Evolutionary conservation across 1,139 yeast species (phyloP), one percentile per base, ranked within the genome.

Genomic region (Zygotorulaspora mrakii): DNA sequence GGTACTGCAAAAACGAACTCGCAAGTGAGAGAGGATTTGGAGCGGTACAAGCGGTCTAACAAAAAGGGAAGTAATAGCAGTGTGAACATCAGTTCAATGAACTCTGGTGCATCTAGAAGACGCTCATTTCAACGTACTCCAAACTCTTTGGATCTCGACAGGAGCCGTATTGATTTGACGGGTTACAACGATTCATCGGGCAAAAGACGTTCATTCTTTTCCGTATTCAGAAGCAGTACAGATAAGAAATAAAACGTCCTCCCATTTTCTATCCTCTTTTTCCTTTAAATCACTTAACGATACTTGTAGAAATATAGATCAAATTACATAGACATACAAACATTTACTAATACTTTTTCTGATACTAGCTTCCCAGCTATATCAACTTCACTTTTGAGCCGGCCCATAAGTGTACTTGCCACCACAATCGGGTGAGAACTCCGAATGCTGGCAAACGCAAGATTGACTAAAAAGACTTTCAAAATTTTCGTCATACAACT

Each of bases 121-220:
- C 45, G 48, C 25, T 52, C 59, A 1, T 47, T 55, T 31, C 48
- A 53, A 12, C 47, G 46, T 29, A 54, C 55, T 3, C 50, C 61
- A 16, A 56, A 53, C 32, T 57, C 62, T 4, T 39, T 57, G 6
- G 63, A 59, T 33, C 36, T 56, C 29, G 63, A 59, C 29, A 42
- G 47, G 31, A 35, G 50, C 5, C 52, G 57, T 34, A 51, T 53
- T 28, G 61, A 57, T 27, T 51, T 50, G 9, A 14, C 47, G 10
- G 31, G 44, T 16, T 38, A 33, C 18, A 40, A 40, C 18, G 53
- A 49, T 18, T 37, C 41, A 9, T 45, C 52, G 5, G 53, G 54
- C 32, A 56, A 54, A 45, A 56, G 56, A 38, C 49, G 48, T 31
- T 49, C 55, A 12, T 39, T 53, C 18, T 53, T 53, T 33, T 53